phyloP scores from a whole-genome alignment of 176 grass and related monocot species.

The Oryza nivara region DNA sequence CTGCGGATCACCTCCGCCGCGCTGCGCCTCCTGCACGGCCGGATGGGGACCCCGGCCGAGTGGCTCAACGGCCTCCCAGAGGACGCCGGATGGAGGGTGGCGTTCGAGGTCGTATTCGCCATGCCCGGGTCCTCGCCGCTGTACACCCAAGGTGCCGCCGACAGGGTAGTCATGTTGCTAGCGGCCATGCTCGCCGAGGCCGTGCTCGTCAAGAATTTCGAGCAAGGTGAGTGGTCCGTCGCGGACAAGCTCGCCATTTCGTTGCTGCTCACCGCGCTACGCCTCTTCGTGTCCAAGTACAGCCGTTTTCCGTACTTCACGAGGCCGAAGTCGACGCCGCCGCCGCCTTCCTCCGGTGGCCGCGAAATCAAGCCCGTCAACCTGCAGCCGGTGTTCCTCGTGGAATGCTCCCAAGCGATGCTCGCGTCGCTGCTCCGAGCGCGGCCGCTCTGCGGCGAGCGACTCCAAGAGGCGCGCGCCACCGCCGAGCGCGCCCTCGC shows the following conservation, averaged over 20 bases:
- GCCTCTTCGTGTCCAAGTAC: background rate
- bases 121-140: background rate
- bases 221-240: background rate
- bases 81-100: background rate
- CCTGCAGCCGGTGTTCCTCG: background rate
- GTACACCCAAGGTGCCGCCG: background rate
- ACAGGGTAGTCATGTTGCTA: background rate
- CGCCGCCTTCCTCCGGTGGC: too few species aligned
- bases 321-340: too few species aligned
- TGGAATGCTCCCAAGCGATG: background rate
- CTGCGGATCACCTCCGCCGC: background rate
- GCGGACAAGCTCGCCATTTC: rapidly evolving
- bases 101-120: background rate
- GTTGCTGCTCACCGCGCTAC: too few species aligned
- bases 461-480: background rate
- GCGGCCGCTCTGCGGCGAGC: background rate
- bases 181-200: background rate
- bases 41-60: background rate
- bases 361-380: too few species aligned
- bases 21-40: background rate
- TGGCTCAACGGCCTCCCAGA: background rate
- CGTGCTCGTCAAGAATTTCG: background rate
- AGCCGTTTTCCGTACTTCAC: too few species aligned
- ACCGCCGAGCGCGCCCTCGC: background rate
- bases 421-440: constrained; percentile 11